Evolutionary conservation across 1,284 basidiomycete genomes (phyloP), one percentile per base, ranked within the genome.

Genomic region (Marasmius oreades): DNA sequence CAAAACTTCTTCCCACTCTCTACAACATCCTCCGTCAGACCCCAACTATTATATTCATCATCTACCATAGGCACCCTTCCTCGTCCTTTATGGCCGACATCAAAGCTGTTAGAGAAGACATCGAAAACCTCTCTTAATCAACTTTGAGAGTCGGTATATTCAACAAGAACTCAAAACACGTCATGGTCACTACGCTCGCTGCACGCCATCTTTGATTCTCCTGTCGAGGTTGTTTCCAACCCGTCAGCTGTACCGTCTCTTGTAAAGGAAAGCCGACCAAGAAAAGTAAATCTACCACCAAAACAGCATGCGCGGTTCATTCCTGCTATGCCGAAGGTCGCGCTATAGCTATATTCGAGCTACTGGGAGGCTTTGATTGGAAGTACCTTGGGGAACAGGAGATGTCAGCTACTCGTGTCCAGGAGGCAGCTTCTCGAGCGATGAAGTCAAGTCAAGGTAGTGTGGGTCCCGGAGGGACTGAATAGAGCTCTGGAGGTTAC

Each of bases 401-500:
- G 1, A 71, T 64, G 2, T 69, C 76, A 10, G 69, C 74, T 14
- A 67, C 69, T 37, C 72, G 79, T 4, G 74, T 73, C 8, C 63
- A 68, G 45, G 67, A 67, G 8, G 60, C 71, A 1, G 66, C 67
- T 23, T 61, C 64, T 20, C 63, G 63, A 43, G 52, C 52, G 20
- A 44, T 45, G 1, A 51, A 54, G 2, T 57, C 55, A 37, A 18
- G 36, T 20, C 66, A 54, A n/a, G n/a, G n/a, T 18, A 65, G 70
- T 54, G 77, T 81, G 2, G 79, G 80, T 7, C 78, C 76, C 22
- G 77, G 78, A 10, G 79, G 79, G 2, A 81, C 78, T n/a, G 79
- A 79, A 1, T 81, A 80, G 62, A 70, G 70, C 11, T 68, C 64
- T 11, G 72, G 42, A n/a, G 6, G 53, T 16, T 18, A 11, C 14